Base-by-base conservation (phyloP, 305 asterid genomes). In the Fraxinus greggii region DNA sequence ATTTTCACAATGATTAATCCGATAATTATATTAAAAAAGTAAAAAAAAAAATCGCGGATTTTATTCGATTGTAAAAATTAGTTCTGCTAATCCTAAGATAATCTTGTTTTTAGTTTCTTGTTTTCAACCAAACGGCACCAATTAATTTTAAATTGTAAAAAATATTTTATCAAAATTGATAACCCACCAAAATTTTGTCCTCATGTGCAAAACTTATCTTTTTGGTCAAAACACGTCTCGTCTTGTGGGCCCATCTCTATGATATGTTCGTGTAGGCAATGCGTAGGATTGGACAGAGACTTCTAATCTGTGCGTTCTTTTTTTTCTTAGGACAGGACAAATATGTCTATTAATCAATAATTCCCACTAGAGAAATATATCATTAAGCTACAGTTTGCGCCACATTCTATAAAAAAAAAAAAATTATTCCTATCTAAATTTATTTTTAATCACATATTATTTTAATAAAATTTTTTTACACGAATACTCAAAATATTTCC, bases 1-100 rank as follows among this genome's bases (percentile, higher is more conserved):
- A 61, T 75, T 73, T 24, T 76, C 17, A 29, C 81, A 84, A 85
- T 83, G 83, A 88, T 86, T 84, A 81, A 83, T 72, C 35, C 33
- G 84, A 83, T 83, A 38, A 61, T 45, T 45, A 75, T 33, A 79
- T 81, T 86, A 86, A 75, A 70, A 85, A 88, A 86, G 78, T 83
- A 76, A 83, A 1, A 9, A 38, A 40, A 40, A 40, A 40, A 40
- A 40, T 13, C 15, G 15, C 48, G 3, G 13, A 40, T 40, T 40
- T 40, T 40, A 9, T 7, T 36, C 45, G 1, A 9, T 38, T 38
- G 7, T 51, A 35, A 35, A 5, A 76, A 48, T 69, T 10, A 21
- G 15, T 28, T 69, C 24, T 61, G 54, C 74, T 77, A 26, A 35
- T 65, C 3, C n/a, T 32, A 76, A 35, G 32, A 75, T 31, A 83